Percentiles rank a stretch among this genome's conserved stretches.
phyloP scores from a whole-genome alignment of 176 grass and related monocot species.

The Oryza officinalis region DNA sequence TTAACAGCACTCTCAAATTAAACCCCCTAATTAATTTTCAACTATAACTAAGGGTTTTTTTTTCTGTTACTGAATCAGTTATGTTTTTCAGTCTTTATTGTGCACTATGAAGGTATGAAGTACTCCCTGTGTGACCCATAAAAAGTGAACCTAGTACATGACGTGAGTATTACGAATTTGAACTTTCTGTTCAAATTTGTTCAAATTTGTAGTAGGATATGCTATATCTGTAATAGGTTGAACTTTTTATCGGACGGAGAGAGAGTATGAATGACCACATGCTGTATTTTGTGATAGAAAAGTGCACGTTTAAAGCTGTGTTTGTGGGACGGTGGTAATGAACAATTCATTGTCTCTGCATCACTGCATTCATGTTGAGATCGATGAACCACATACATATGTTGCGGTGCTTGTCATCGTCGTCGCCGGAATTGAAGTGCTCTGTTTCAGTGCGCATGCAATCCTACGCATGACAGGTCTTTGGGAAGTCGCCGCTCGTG shows the following conservation, averaged over 20 bases:
- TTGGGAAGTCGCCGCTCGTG: not conserved
- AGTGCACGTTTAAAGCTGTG: not conserved
- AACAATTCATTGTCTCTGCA: not conserved
- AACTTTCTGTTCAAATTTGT: too few species aligned
- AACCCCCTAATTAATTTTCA: not conserved
- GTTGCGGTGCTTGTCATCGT: not conserved
- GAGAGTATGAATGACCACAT: not conserved
- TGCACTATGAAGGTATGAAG: not conserved
- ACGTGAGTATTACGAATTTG: too few species aligned
- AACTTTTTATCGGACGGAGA: too few species aligned
- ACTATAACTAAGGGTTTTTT: not conserved
- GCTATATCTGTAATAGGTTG: too few species aligned
- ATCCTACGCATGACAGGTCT: not conserved
- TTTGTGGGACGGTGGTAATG: constrained; percentile 22
- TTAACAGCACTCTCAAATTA: not conserved
- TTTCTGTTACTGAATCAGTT: not conserved
- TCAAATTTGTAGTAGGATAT: too few species aligned
- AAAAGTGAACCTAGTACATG: too few species aligned
- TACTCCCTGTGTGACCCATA: too few species aligned
- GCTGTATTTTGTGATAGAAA: not conserved
- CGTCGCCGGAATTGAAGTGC: not conserved
- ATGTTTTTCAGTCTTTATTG: not conserved
- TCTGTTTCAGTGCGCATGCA: not conserved
- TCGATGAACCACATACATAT: not conserved
- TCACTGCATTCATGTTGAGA: not conserved